Evolutionary conservation across 1,284 basidiomycete genomes (phyloP), one percentile per base, ranked within the genome.

Genomic region (Naganishia liquefaciens): DNA sequence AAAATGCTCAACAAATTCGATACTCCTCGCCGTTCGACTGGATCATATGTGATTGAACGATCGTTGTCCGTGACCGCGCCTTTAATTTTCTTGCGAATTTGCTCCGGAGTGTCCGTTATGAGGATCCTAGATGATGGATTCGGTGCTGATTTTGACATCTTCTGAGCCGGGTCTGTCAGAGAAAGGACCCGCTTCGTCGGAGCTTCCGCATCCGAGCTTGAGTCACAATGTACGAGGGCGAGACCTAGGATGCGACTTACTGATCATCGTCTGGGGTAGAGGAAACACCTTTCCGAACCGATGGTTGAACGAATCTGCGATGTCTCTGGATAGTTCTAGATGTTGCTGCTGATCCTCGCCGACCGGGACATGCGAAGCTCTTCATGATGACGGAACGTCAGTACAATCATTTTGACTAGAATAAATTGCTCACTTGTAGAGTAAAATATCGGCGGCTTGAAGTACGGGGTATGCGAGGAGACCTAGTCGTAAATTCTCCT

Each of bases 331-430:
- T 1, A 98, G 84, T 75, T 96, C 93, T 30, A 97, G 84, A 72
- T 98, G 94, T 79, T 98, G 94, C 40, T 87, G 85, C 76, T 97
- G 94, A 75, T 98, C 94, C 73, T 97, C 92, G 25, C 94, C 94
- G 2, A 97, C 93, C 0, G 94, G 94, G 0, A 98, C 90, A 75
- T 94, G 89, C 0, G 93, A 96, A 2, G 92, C 85, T 71, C 91
- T 93, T 65, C 13, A 25, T 4, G 25, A 33, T 28, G 19, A 28
- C 21, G 2, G 33, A 39, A 60, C 50, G 54, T 61, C 25, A 64
- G 19, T n/a, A 7, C 28, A 13, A 21, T 25, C 19, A 33, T n/a
- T n/a, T n/a, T n/a, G n/a, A n/a, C n/a, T n/a, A n/a, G n/a, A n/a
- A n/a, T 9, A 23, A 27, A 49, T 5, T 23, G 21, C 51, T 53